Conservation (phyloP, 331 rosid genomes). For the Rhamnella rubrinervis region DNA sequence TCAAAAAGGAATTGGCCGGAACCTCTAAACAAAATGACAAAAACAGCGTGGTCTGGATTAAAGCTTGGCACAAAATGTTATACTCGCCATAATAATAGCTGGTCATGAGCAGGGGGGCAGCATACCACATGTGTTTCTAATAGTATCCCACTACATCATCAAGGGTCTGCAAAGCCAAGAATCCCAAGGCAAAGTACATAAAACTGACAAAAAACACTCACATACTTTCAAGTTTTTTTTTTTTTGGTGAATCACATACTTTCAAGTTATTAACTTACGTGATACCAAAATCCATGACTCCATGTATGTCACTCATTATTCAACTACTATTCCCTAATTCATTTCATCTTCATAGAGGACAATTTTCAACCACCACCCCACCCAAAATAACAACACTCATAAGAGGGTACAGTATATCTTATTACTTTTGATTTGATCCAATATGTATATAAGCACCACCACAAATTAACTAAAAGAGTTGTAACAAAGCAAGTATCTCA, state of each 20-base stretch:
- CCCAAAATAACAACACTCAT: too few relatives aligned
- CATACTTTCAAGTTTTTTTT: too few relatives aligned
- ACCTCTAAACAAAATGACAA: not conserved
- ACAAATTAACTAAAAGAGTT: too few relatives aligned
- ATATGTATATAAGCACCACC: too few relatives aligned
- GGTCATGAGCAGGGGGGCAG: slow-evolving; percentile 57
- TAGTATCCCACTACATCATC: slow-evolving; percentile 58
- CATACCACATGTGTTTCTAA: slow-evolving; percentile 44
- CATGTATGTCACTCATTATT: not conserved
- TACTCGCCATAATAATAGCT: slow-evolving; percentile 59
- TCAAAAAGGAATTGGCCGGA: not conserved
- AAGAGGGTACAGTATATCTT: too few relatives aligned
- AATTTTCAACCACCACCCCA: not conserved
- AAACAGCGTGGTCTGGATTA: not conserved
- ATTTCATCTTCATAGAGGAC: not conserved
- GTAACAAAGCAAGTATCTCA: not conserved
- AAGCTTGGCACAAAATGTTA: not conserved
- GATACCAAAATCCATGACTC: not conserved
- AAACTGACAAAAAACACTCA: too few relatives aligned
- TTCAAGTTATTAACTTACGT: not conserved
- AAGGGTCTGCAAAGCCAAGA: slow-evolving; percentile 60
- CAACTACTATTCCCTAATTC: not conserved
- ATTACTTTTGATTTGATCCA: too few relatives aligned
- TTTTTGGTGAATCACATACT: not conserved
- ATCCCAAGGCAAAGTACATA: slow-evolving; percentile 16